Base-by-base conservation (phyloP, 371 early-diverging fungal species). In the Apophysomyces sp. region DNA sequence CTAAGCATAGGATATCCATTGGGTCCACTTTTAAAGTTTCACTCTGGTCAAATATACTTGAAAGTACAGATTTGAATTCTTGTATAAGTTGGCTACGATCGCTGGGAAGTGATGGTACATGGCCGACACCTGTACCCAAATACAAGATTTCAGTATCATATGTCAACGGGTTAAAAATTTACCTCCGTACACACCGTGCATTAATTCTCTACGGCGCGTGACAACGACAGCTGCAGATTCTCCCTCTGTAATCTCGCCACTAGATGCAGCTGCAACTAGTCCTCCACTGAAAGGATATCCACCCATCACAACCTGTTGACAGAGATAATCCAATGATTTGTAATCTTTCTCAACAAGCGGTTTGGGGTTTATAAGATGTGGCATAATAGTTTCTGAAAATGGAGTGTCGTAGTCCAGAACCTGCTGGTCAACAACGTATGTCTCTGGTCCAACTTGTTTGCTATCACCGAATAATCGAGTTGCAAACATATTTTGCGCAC, bases 241-340 rank as follows among this genome's bases (percentile, higher is more conserved):
- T 5, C 84, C 86, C 32, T 72, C 73, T 2, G 75, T 68, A 6
- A 84, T 66, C 36, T 83, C 83, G 13, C 72, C 71, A 3, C 80
- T 78, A n/a, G 73, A 71, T 0, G 76, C 78, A 0, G 76, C 71
- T 16, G 79, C 73, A 11, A 78, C 78, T 27, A 78, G 63, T 2
- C 66, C 72, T 15, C 82, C 80, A 0, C 74, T 59, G 59, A 85
- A 82, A 16, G 85, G 85, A 63, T 85, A 85, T 0, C 79, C 85
- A 13, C 85, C 85, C 32, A 78, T 59, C 0, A 81, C 65, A 3
- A 76, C 77, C 30, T 83, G 85, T 32, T 80, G 78, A 52, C 82
- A 85, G 1, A 85, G 54, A 34, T 63, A 67, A 28, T 73, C 74
- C 4, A 78, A 31, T 9, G 76, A 65, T 29, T 55, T 44, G 32